Conservation (phyloP, 225 moss, liverwort and hornwort species). For the Pseudoscleropodium purum region DNA sequence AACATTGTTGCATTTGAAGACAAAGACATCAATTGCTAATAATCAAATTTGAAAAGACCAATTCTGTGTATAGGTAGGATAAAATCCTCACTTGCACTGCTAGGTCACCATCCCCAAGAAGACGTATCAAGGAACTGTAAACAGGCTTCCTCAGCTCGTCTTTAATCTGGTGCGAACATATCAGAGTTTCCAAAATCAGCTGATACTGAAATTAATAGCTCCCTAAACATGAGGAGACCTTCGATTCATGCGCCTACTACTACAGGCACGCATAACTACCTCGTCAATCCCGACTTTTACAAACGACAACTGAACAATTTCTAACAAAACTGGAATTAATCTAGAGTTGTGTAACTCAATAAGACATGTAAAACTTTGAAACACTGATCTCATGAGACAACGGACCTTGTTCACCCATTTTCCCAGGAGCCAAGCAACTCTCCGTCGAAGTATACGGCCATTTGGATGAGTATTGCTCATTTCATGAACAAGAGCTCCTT, state of each 20-base stretch:
- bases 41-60: not conserved
- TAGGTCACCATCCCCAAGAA: conserved; percentile 90
- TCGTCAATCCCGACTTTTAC: not conserved
- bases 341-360: not conserved
- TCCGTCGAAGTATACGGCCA: conserved; percentile 78
- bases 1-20: not conserved
- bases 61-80: not conserved
- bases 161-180: conserved; percentile 59
- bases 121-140: conserved; percentile 73
- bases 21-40: not conserved
- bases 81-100: conserved; percentile 78
- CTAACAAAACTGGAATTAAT: not conserved
- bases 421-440: conserved; percentile 92
- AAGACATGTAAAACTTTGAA: not conserved
- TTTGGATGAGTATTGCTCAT: conserved; percentile 83
- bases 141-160: conserved; percentile 94
- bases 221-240: not conserved
- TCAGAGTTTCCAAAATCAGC: conserved; percentile 1
- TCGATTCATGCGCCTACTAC: not conserved
- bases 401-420: conserved; percentile 99
- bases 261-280: not conserved
- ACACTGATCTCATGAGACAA: not conserved
- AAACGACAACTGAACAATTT: not conserved
- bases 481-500: conserved; percentile 83
- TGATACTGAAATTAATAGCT: not conserved